Evolutionary conservation across 108 stramenopile genomes (phyloP), one percentile per base, ranked within the genome.

Genomic region (Stephanodiscus minutulus): DNA sequence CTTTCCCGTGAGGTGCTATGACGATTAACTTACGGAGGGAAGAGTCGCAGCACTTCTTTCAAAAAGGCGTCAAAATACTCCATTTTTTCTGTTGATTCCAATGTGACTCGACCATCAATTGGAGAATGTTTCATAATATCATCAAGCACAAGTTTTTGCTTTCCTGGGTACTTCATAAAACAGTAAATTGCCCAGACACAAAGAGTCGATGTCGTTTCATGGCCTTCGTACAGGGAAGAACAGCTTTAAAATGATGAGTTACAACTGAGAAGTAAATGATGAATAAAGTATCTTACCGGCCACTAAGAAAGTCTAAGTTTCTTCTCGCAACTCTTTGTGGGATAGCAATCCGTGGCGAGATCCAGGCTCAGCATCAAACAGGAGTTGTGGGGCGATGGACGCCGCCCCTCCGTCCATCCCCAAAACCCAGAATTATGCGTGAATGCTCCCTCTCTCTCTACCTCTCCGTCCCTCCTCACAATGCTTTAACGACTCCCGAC

Each of bases 401-500:
- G n/a, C n/a, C n/a, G n/a, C n/a, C n/a, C n/a, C n/a, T n/a, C n/a
- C n/a, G n/a, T n/a, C n/a, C n/a, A n/a, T n/a, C n/a, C 15, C 43
- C 43, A 44, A 44, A 15, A 44, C 43, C 12, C 1, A 44, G 13
- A 13, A 44, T n/a, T 17, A 15, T 44, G 43, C 43, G 3, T 15
- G 43, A 39, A 50, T 25, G 20, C 22, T 24, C 7, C 8, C 15
- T 11, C 22, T 2, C 52, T 13, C 52, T 11, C 25, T 13, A 2
- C 20, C 25, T 8, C 24, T n/a, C 8, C 52, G 0, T 11, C 0
- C 0, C 52, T 36, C 13, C 57, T 66, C 72, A 85, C 11, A 60
- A 58, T 56, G 90, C 91, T 73, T 96, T n/a, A n/a, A n/a, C n/a
- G n/a, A n/a, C n/a, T 96, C 36, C 94, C 72, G 31, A 96, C 87